Conservation (phyloP, 2,329 filamentous ascomycete genomes). For the Alternaria panax region DNA sequence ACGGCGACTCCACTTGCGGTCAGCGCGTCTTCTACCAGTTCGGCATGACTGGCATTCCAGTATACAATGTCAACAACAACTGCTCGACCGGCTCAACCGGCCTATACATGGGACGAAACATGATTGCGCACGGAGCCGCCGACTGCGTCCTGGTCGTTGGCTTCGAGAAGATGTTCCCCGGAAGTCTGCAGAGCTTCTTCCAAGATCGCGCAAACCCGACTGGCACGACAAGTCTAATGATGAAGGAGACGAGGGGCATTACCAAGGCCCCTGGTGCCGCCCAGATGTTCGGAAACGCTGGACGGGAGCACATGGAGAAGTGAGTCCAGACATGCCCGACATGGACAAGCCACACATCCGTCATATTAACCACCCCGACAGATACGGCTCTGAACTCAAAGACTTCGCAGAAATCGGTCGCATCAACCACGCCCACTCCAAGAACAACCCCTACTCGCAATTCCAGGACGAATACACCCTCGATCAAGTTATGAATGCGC, state of each 20-base stretch:
- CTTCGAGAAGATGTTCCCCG: slow-evolving; percentile 98
- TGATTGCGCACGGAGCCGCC: slow-evolving; percentile 80
- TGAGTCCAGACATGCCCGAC: slow-evolving; percentile 51
- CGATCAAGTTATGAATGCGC: slow-evolving; percentile 77
- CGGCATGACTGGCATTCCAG: slow-evolving; percentile 94
- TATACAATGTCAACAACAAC: slow-evolving; percentile 99
- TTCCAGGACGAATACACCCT: slow-evolving; percentile 91
- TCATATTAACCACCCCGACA: slow-evolving; percentile 46
- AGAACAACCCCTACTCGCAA: slow-evolving; percentile 96
- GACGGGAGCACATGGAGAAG: slow-evolving; percentile 94
- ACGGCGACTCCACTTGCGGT: slow-evolving; percentile 92
- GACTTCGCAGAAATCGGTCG: slow-evolving; percentile 96
- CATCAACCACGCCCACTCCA: slow-evolving; percentile 90
- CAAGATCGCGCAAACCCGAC: slow-evolving; percentile 84
- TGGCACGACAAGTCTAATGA: slow-evolving; percentile 75
- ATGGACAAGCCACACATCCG: background rate
- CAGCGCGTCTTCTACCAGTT: slow-evolving; percentile 99
- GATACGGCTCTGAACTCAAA: slow-evolving; percentile 79
- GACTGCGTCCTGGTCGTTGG: slow-evolving; percentile 92
- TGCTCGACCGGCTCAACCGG: slow-evolving; percentile 96
- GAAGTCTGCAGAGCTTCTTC: slow-evolving; percentile 83
- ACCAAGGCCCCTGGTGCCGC: slow-evolving; percentile 85
- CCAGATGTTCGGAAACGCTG: slow-evolving; percentile 95
- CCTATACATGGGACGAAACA: slow-evolving; percentile 79
- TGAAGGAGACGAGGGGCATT: slow-evolving; percentile 80